These are phyloP conservation scores for Tetrahymena elliotti DNA, from an alignment of 73 alveolate genomes.

Conservation along the genomic window DNA sequence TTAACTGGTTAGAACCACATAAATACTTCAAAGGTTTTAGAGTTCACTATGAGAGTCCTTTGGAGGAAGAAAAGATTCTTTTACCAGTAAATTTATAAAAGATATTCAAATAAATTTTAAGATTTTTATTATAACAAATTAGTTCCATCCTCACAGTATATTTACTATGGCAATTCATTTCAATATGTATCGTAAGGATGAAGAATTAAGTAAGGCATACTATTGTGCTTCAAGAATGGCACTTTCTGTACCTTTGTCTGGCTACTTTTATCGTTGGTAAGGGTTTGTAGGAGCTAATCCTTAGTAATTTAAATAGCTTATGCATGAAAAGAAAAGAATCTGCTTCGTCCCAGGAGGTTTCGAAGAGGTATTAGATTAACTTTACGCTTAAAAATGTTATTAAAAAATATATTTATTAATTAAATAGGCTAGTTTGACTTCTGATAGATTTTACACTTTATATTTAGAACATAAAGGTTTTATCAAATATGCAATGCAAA, in stretches of 20 bases:
- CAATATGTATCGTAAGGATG: neutral
- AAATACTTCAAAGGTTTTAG: neutral
- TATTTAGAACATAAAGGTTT: neutral
- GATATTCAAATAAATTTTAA: neutral
- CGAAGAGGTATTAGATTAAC: neutral
- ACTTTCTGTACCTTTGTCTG: neutral
- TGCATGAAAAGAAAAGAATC: neutral
- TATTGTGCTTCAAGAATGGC: neutral
- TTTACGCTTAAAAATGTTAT: neutral
- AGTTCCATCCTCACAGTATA: neutral
- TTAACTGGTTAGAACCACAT: neutral
- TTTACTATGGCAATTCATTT: neutral
- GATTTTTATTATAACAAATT: neutral
- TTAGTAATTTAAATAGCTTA: neutral
- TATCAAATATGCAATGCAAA: neutral
- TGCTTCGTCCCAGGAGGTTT: neutral
- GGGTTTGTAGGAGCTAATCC: neutral
- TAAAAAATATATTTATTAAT: neutral
- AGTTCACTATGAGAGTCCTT: neutral
- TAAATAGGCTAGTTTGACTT: neutral
- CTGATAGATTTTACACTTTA: neutral
- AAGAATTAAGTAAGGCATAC: neutral
- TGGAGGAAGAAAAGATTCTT: neutral
- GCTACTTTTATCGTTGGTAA: neutral
- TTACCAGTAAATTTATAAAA: neutral